Percentiles rank a stretch among this genome's conserved stretches.
These are phyloP conservation scores for Nemania sp. DNA, from an alignment of 2,329 filamentous ascomycete species.

Conservation along the genomic window DNA sequence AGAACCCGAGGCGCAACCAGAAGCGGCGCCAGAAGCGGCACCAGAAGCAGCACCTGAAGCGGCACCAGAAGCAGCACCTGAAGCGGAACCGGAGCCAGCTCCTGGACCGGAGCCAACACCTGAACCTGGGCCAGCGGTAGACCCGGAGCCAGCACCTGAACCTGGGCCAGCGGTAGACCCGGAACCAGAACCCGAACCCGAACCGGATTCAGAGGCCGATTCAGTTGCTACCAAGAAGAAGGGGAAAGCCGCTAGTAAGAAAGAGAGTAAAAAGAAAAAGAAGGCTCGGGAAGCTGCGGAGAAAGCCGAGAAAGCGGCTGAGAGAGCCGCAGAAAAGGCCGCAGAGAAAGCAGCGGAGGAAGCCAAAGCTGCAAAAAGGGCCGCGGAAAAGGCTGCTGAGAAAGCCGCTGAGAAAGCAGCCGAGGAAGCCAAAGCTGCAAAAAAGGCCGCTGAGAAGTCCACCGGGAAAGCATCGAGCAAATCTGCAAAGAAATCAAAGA, in stretches of 20 bases:
- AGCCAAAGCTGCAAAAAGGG: constrained; percentile 17
- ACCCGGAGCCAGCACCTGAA: constrained; percentile 6
- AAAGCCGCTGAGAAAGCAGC: constrained; percentile 17
- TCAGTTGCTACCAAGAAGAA: constrained; percentile 12
- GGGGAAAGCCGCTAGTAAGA: constrained; percentile 15
- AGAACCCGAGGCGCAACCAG: not conserved
- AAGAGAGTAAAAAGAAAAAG: constrained; percentile 14
- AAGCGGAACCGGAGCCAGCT: not conserved
- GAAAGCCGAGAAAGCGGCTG: constrained; percentile 1
- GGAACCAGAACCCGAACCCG: constrained; percentile 4
- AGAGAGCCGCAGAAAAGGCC: no score
- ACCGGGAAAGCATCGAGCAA: no score
- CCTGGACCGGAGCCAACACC: constrained; percentile 1
- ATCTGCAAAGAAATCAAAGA: constrained; percentile 20
- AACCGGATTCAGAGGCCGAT: constrained; percentile 5
- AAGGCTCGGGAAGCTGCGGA: constrained; percentile 10
- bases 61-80: constrained; percentile 5
- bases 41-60: constrained; percentile 4
- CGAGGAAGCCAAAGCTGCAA: constrained; percentile 5
- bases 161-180: not conserved
- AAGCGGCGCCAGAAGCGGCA: not conserved
- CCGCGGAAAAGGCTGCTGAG: constrained; percentile 9
- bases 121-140: not conserved
- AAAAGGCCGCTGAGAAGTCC: no score
- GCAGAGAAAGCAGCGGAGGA: not conserved